Base-by-base conservation (phyloP, 345 rosid species). In the Citrus cavaleriei region DNA sequence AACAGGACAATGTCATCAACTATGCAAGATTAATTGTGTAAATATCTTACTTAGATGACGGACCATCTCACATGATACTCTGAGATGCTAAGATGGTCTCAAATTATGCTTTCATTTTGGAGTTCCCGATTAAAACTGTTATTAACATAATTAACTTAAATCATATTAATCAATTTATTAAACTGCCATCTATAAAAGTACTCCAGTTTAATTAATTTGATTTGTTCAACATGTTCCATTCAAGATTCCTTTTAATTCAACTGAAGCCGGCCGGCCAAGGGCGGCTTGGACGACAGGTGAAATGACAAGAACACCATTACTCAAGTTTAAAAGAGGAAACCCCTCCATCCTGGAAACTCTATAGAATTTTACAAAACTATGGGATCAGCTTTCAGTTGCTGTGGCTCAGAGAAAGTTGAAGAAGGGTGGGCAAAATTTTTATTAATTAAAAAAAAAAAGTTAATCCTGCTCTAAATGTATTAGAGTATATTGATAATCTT, bases 341-440 rank as follows among this genome's bases (percentile, higher is more conserved):
- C 46, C 49, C 62, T 57, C 57, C 70, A 70, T 16, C 61, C 7
- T n/a, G 40, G 13, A 75, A 64, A 46, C 37, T 60, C 24, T 35
- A 10, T 27, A 68, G 40, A 32, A 55, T 62, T 67, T 59, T 51
- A 54, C 49, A 22, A 27, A 78, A 65, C 59, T 78, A 91, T 91
- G 93, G 93, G 95, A 79, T 84, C 91, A 69, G 59, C 69, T 62
- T 77, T 82, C 14, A 69, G 95, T 75, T 90, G 92, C 75, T 91
- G 87, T 65, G 75, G 84, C 71, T 64, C 85, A 5, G 80, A 85
- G 74, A 86, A 82, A 74, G 81, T 81, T 71, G 93, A 90, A 22
- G 88, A 87, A 80, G 85, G 85, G 95, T 91, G 72, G 0, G 83
- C 64, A 28, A 55, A 51, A 0, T 19, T 18, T 51, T 54, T 46